Percentiles rank a stretch among this genome's conserved stretches.
Conservation (phyloP, 2,329 filamentous ascomycete species). For the Neofusicoccum laricinum region DNA sequence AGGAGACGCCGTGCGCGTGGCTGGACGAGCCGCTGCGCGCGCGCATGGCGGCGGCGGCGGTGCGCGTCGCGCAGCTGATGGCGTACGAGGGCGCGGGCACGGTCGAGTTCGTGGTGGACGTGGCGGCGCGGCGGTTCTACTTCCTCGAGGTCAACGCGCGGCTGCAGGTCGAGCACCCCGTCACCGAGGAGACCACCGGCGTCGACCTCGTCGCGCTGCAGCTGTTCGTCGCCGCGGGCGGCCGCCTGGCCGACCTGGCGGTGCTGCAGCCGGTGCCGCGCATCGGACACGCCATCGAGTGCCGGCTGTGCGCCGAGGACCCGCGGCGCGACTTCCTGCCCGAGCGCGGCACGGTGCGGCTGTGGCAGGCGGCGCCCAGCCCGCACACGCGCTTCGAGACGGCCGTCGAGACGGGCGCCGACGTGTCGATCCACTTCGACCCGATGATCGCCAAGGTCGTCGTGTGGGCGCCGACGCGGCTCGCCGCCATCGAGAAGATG, state of each 20-base stretch:
- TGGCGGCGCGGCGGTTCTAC: conserved; percentile 72
- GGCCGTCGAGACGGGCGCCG: conserved; percentile 59
- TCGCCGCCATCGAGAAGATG: conserved; percentile 47
- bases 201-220: conserved; percentile 56
- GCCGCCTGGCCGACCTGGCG: conserved; percentile 40
- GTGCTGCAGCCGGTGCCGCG: conserved; percentile 42
- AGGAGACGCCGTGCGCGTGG: conserved; percentile 79
- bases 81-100: conserved; percentile 81
- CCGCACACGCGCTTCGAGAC: conserved; percentile 61
- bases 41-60: conserved; percentile 64
- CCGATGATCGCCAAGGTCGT: conserved; percentile 60
- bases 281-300: conserved; percentile 52
- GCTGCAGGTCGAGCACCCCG: conserved; percentile 57
- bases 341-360: conserved; percentile 48
- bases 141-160: conserved; percentile 60
- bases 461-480: conserved; percentile 45
- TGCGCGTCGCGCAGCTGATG: conserved; percentile 57
- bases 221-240: conserved; percentile 53
- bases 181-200: conserved; percentile 56
- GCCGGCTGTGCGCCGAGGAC: conserved; percentile 56
- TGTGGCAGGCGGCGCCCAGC: conserved; percentile 42
- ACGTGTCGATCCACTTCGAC: conserved; percentile 57
- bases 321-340: conserved; percentile 58
- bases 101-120: conserved; percentile 87
- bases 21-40: conserved; percentile 51